Conservation (phyloP, 1,139 yeast species). For the Debaryomyces sp. region DNA sequence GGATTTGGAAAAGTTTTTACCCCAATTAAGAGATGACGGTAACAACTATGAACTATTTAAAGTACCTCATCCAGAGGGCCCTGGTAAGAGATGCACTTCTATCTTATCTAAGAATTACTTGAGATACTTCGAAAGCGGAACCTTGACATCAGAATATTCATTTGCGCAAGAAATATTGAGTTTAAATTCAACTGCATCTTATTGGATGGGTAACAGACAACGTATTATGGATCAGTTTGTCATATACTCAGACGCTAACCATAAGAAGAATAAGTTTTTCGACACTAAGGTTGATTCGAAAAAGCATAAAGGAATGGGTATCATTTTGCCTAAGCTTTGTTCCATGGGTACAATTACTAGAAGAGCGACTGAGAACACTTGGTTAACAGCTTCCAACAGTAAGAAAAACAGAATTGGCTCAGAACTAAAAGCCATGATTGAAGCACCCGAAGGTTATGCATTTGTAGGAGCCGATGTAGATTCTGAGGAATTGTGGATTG, state of each 20-base stretch:
- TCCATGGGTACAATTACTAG: slow-evolving; percentile 98
- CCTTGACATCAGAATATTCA: slow-evolving; percentile 69
- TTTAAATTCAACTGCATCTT: slow-evolving; percentile 78
- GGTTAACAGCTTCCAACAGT: slow-evolving; percentile 97
- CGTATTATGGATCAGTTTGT: slow-evolving; percentile 86
- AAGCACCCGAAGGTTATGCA: slow-evolving; percentile 86
- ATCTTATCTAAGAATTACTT: slow-evolving; percentile 78
- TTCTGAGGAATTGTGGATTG: slow-evolving; percentile 98
- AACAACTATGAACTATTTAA: slow-evolving; percentile 51
- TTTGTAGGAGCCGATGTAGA: slow-evolving; percentile 99
- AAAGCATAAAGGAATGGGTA: slow-evolving; percentile 49
- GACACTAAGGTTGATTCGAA: slow-evolving; percentile 25
- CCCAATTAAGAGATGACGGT: slow-evolving; percentile 27
- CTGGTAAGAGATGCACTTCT: slow-evolving; percentile 70
- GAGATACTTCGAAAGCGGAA: slow-evolving; percentile 71
- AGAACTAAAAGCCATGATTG: slow-evolving; percentile 82
- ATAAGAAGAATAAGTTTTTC: slow-evolving; percentile 28
- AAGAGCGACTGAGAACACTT: slow-evolving; percentile 94
- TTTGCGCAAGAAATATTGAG: slow-evolving; percentile 78
- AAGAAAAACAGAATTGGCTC: slow-evolving; percentile 86
- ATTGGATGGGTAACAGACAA: slow-evolving; percentile 91
- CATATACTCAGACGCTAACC: slow-evolving; percentile 45
- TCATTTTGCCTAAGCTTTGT: slow-evolving; percentile 80
- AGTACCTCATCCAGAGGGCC: slow-evolving; percentile 93
- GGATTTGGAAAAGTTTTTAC: slow-evolving; percentile 22